Conservation (phyloP, 108 stramenopile species). For the Phaeodactylum tricornutum region DNA sequence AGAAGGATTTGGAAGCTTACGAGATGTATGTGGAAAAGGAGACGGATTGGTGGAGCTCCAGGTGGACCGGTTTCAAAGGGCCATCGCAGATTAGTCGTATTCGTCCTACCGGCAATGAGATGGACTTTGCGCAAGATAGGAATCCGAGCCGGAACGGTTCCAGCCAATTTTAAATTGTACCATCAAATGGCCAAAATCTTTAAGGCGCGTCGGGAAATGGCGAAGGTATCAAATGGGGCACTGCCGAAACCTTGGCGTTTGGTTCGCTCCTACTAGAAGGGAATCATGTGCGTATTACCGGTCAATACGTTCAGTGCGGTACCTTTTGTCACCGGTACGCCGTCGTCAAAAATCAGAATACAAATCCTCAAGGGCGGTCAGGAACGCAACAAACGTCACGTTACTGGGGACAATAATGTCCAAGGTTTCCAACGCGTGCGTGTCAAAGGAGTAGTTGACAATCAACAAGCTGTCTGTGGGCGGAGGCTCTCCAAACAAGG, state of each 20-base stretch:
- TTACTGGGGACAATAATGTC: no score
- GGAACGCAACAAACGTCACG: no score
- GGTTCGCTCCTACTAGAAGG: conserved; percentile 94
- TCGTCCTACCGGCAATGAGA: conserved; percentile 89
- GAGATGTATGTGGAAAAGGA: conserved; percentile 78
- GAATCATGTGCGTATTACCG: conserved; percentile 95
- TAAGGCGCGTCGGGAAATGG: conserved; percentile 68
- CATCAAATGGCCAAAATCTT: conserved; percentile 89
- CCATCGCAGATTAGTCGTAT: conserved; percentile 82
- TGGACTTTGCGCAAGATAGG: conserved; percentile 81
- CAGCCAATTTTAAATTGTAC: conserved; percentile 87
- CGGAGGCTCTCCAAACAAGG: no score
- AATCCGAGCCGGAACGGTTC: conserved; percentile 67
- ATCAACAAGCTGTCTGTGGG: no score
- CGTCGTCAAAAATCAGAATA: conserved; percentile 92
- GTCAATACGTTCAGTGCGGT: conserved; percentile 97
- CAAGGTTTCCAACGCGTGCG: no score
- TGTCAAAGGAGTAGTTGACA: no score
- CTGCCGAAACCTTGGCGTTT: conserved; percentile 98
- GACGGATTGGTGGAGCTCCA: conserved; percentile 87
- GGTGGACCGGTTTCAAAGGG: conserved; percentile 91
- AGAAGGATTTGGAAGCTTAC: conserved; percentile 81
- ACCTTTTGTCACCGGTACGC: conserved; percentile 96
- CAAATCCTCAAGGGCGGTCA: no score
- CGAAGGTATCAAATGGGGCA: conserved; percentile 96